Evolutionary conservation across 2,329 filamentous ascomycete genomes (phyloP).

Genomic region (Coleophoma eucalyptorum): DNA sequence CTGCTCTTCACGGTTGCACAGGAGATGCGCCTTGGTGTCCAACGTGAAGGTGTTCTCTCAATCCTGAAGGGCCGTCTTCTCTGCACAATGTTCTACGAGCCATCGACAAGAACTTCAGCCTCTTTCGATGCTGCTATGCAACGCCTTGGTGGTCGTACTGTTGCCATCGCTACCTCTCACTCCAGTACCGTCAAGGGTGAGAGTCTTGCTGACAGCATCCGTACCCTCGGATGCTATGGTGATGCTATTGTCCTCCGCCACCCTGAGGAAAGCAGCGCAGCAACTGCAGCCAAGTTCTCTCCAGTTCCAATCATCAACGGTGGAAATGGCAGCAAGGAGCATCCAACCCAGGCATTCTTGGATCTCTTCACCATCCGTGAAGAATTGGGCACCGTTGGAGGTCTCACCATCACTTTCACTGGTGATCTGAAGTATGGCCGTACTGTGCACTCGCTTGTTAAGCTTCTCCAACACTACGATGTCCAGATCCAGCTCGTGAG

Average conservation of each 20-base stretch:
- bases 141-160: slow-evolving; percentile 83
- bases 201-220: slow-evolving; percentile 86
- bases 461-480: slow-evolving; percentile 92
- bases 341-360: slow-evolving; percentile 95
- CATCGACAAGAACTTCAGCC: slow-evolving; percentile 88
- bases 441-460: slow-evolving; percentile 91
- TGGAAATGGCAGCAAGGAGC: slow-evolving; percentile 92
- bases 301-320: slow-evolving; percentile 94
- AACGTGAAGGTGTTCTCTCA: slow-evolving; percentile 85
- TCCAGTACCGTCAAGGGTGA: slow-evolving; percentile 95
- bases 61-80: slow-evolving; percentile 83
- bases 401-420: slow-evolving; percentile 91
- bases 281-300: slow-evolving; percentile 81
- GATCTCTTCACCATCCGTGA: slow-evolving; percentile 98
- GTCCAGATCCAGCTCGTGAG: slow-evolving; percentile 90
- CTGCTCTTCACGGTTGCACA: slow-evolving; percentile 93
- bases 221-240: slow-evolving; percentile 89
- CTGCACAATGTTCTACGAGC: slow-evolving; percentile 95
- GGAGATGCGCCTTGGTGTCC: slow-evolving; percentile 94
- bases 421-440: slow-evolving; percentile 92
- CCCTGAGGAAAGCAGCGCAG: slow-evolving; percentile 75
- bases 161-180: slow-evolving; percentile 75
- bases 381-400: slow-evolving; percentile 92
- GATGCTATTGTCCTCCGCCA: slow-evolving; percentile 97
- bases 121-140: slow-evolving; percentile 99